Percentiles rank a stretch among this genome's conserved stretches.
Conservation (phyloP, 768 basidiomycete species). For the Auriscalpium microsporum region DNA sequence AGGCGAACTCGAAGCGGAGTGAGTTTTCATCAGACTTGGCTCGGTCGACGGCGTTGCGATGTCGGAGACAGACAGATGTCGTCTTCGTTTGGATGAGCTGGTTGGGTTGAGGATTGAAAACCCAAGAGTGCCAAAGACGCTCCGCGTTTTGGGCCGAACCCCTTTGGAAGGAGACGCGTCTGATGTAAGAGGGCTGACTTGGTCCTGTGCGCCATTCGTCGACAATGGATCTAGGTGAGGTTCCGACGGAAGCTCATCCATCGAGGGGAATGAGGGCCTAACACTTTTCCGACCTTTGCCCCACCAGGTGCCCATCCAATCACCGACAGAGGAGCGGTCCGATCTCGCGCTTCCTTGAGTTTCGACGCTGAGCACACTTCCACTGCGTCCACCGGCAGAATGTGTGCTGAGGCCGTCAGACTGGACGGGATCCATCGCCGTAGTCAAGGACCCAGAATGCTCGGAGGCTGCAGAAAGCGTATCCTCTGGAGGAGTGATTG, state of each 20-base stretch:
- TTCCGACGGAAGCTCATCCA: no score
- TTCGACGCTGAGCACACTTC: conserved; percentile 6
- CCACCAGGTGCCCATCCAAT: conserved; percentile 78
- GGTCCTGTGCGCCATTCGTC: conserved; percentile 10
- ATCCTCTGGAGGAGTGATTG: conserved; percentile 6
- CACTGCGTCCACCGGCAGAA: conserved; percentile 9
- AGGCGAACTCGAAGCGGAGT: conserved; percentile 5
- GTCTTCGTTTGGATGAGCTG: conserved; percentile 12
- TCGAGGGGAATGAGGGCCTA: conserved; percentile 12
- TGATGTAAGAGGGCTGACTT: conserved; percentile 8
- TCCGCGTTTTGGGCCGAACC: conserved; percentile 38
- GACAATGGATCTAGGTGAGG: neutral
- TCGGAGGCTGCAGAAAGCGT: neutral
- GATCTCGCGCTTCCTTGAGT: conserved; percentile 14
- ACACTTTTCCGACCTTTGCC: conserved; percentile 34
- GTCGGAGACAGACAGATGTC: conserved; percentile 3
- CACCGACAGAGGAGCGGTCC: conserved; percentile 39
- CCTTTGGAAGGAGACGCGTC: conserved; percentile 6
- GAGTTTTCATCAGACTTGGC: neutral
- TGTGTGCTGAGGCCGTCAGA: conserved; percentile 7
- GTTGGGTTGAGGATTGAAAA: conserved; percentile 57
- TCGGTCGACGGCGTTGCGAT: neutral
- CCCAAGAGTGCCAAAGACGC: conserved; percentile 66
- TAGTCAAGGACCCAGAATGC: neutral
- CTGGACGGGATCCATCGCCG: neutral